Percentiles rank a stretch among this genome's conserved stretches.
Conservation (phyloP, 2,329 filamentous ascomycete genomes). For the Botrytis pseudocinerea region DNA sequence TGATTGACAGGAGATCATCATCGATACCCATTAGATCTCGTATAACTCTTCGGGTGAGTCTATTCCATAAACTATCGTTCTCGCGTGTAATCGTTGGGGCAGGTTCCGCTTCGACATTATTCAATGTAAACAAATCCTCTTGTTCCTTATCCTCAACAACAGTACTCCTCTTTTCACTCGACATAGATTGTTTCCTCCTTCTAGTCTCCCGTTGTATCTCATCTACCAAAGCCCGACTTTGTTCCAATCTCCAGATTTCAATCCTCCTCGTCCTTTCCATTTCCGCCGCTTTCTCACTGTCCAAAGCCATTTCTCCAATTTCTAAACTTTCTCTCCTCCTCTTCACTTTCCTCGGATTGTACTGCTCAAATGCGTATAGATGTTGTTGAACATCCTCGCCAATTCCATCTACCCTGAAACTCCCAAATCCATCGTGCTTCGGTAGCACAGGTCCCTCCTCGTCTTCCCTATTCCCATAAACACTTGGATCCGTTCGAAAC, state of each 20-base stretch:
- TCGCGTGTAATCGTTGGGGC: constrained; percentile 46
- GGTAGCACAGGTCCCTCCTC: constrained; percentile 69
- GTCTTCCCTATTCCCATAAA: constrained; percentile 36
- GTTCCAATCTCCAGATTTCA: constrained; percentile 88
- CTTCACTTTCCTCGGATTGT: constrained; percentile 69
- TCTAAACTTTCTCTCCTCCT: constrained; percentile 56
- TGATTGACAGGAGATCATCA: constrained; percentile 77
- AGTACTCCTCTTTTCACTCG: constrained; percentile 46
- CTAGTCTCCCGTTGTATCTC: constrained; percentile 87
- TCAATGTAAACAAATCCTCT: constrained; percentile 40
- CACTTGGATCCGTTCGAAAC: constrained; percentile 64
- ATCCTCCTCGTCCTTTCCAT: constrained; percentile 79
- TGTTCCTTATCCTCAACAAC: constrained; percentile 35
- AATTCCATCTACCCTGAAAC: constrained; percentile 67
- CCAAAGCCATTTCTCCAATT: constrained; percentile 51
- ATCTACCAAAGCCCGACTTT: constrained; percentile 80
- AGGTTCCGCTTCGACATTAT: constrained; percentile 32
- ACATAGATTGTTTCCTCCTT: constrained; percentile 63
- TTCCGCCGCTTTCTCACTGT: constrained; percentile 60
- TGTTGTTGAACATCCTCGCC: constrained; percentile 71
- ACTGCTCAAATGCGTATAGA: constrained; percentile 84
- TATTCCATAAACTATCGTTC: constrained; percentile 72
- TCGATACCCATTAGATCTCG: constrained; percentile 89
- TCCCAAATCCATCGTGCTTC: constrained; percentile 86
- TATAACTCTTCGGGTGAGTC: constrained; percentile 83